Evolutionary conservation across 495 filamentous ascomycete species (phyloP), one percentile per base, ranked within the genome.

Genomic region (Talaromyces thailandensis): DNA sequence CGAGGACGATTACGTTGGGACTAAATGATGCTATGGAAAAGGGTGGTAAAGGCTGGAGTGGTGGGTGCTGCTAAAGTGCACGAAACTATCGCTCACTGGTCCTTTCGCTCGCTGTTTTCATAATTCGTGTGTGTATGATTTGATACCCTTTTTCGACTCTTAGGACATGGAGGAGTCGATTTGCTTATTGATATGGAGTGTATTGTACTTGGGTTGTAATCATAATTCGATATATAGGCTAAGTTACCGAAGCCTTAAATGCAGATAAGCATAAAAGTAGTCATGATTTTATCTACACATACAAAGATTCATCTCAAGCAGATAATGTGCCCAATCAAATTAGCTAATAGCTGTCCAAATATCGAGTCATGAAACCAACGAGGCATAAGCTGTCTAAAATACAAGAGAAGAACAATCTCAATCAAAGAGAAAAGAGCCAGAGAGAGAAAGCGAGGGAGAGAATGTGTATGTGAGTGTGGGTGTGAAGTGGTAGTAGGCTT

Each of bases 1-100:
- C 76, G 9, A 77, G 78, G 67, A 84, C 82, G 1, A 76, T 87
- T 35, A 84, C 82, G 51, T 65, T 87, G 65, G 82, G 82, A 2
- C 73, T 84, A 72, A 81, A 83, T 70, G 82, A 82, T 73, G 78
- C 73, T 4, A 79, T 78, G 75, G 74, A 75, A 64, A 79, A 74
- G 66, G 72, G 71, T 59, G 70, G 76, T 29, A 75, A 71, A 67
- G 72, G 78, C 31, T 76, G 72, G 72, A 64, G 65, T 60, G 76
- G 75, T n/a, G 72, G 70, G 24, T 85, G 82, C 68, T 85, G 80
- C 66, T 83, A 70, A 70, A n/a, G 11, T 6, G 35, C 35, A 37
- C 11, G 14, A 12, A 37, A 12, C 32, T 4, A 40, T 40, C 23
- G 12, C 24, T 28, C 12, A 14, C 11, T 28, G 23, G 6, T 55